phyloP scores from a whole-genome alignment of 768 basidiomycete species.

The Leucocoprinus sp. region DNA sequence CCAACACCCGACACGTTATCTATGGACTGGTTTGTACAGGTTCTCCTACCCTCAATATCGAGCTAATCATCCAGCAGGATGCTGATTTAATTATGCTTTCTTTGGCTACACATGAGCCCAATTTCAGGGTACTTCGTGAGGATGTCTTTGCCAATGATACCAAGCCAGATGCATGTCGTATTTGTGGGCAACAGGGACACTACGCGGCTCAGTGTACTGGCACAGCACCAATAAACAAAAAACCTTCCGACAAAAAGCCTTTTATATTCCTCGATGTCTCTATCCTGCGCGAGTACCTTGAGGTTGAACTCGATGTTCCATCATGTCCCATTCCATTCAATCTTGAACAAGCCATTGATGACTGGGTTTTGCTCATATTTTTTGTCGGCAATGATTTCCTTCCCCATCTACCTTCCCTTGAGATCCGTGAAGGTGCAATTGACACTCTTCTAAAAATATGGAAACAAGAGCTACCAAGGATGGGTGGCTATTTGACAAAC shows the following conservation, averaged over 20 bases:
- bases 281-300: constrained; percentile 93
- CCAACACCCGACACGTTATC: constrained; percentile 94
- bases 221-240: constrained; percentile 57
- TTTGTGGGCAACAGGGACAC: constrained; percentile 93
- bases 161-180: constrained; percentile 72
- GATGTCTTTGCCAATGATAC: constrained; percentile 89
- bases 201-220: constrained; percentile 93
- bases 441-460: constrained; percentile 95
- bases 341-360: constrained; percentile 95
- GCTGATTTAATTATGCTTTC: constrained; percentile 99
- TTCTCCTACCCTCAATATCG: background rate
- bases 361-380: constrained; percentile 99
- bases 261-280: constrained; percentile 99
- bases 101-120: constrained; percentile 96
- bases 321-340: constrained; percentile 77
- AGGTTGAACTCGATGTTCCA: constrained; percentile 87
- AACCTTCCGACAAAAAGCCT: constrained; percentile 78
- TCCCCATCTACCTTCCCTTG: constrained; percentile 94
- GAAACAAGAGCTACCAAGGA: constrained; percentile 85
- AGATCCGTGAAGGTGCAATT: constrained; percentile 98
- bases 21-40: constrained; percentile 77
- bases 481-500: constrained; percentile 97
- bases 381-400: constrained; percentile 99
- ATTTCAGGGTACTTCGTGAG: constrained; percentile 95
- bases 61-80: constrained; percentile 47